These are phyloP conservation scores for Aspergillus egyptiacus DNA, from an alignment of 495 filamentous ascomycete species.

Conservation along the genomic window DNA sequence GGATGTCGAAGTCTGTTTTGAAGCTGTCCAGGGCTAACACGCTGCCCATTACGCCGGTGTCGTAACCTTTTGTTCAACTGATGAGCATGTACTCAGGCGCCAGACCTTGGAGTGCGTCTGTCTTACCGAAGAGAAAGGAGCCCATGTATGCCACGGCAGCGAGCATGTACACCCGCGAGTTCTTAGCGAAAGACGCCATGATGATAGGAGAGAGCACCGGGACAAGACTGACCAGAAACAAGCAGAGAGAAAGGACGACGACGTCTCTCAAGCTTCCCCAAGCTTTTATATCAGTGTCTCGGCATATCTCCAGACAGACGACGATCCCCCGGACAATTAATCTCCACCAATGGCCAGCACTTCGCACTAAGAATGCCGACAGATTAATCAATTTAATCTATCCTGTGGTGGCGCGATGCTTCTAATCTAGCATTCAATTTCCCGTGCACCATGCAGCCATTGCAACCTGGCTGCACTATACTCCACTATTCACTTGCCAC, in stretches of 20 bases:
- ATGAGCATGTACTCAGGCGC: neutral
- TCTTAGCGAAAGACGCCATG: constrained; percentile 1
- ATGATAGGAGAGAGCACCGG: too few relatives aligned
- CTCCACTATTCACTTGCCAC: too few relatives aligned
- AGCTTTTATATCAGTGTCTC: neutral
- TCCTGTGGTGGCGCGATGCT: too few relatives aligned
- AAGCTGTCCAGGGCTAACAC: constrained; percentile 51
- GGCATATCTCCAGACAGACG: neutral
- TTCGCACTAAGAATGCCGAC: too few relatives aligned
- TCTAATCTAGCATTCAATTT: too few relatives aligned
- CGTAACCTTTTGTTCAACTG: constrained; percentile 32
- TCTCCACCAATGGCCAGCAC: neutral
- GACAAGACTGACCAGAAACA: too few relatives aligned
- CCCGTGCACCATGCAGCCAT: too few relatives aligned
- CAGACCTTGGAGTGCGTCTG: neutral
- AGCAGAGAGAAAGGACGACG: too few relatives aligned
- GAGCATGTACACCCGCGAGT: constrained; percentile 3
- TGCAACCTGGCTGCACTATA: too few relatives aligned
- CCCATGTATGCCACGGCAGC: neutral
- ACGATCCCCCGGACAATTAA: neutral
- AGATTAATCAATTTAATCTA: too few relatives aligned
- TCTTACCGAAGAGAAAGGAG: constrained; percentile 1
- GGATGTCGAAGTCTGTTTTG: constrained; percentile 50
- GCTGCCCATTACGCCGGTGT: constrained; percentile 55
- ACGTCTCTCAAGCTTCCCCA: too few relatives aligned